Evolutionary conservation across 495 filamentous ascomycete species (phyloP), one percentile per base, ranked within the genome.

Genomic region (Trichoderma reesei): DNA sequence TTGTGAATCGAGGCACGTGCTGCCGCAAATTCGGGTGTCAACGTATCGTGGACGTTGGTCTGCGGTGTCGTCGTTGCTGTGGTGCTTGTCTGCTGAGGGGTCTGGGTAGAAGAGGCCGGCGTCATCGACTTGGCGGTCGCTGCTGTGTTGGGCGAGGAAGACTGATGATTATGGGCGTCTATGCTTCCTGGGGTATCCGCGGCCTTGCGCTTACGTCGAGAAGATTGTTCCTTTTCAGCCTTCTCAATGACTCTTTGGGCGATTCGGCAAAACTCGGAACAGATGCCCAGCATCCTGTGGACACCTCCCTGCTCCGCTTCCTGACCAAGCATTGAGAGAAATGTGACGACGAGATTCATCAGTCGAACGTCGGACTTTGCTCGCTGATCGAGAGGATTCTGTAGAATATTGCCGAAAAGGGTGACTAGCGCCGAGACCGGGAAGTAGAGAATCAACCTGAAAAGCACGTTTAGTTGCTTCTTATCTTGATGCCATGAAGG

Each of bases 371-470:
- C 94, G 8, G 90, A 89, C 16, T 90, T 86, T 46, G 93, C 91
- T 39, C 91, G 87, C 6, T 86, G 82, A 72, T 98, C 94, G 66
- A 90, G 87, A 0, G 95, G 95, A 66, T 98, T 98, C 72, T 98
- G 95, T 4, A 98, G 79, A 63, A 98, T 94, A 72, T 98, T 96
- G 62, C 92, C 94, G 71, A 98, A 98, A 36, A 98, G 80, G 3
- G 94, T 98, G 4, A 98, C 91, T 13, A 98, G 83, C 11, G 94
- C 90, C 3, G 95, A 97, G 16, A 98, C 92, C 5, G 94, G 94
- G 76, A 94, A 98, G 76, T 98, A 98, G 42, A 98, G 80, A 70
- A 97, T 91, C 68, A 98, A 83, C 92, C 92, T 96, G 37, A 64
- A 46, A 13, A 31, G 20, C 48, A 38, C 4, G 59, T 63, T 68